Conservation (phyloP, 371 early-diverging fungal species). For the Gilbertella persicaria region DNA sequence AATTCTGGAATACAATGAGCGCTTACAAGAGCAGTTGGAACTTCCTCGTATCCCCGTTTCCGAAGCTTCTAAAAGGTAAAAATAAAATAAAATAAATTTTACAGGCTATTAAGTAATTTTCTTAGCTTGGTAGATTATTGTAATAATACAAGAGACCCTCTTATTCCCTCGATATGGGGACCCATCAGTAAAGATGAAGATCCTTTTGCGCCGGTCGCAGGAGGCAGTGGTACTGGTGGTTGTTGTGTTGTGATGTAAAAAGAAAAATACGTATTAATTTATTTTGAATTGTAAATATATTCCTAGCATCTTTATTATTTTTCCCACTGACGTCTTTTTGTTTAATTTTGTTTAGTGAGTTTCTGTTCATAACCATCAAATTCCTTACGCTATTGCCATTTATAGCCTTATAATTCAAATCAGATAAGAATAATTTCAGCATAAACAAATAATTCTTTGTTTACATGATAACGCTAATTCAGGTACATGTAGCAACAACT, state of each 20-base stretch:
- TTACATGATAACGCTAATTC: no score
- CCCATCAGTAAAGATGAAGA: slow-evolving; percentile 71
- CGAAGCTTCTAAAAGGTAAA: slow-evolving; percentile 57
- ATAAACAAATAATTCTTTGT: no score
- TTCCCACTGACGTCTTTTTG: no score
- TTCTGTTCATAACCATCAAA: no score
- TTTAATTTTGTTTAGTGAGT: no score
- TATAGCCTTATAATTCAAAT: no score
- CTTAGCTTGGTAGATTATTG: slow-evolving; percentile 58
- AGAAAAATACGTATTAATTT: no score
- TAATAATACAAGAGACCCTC: slow-evolving; percentile 59
- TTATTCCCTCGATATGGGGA: slow-evolving; percentile 85
- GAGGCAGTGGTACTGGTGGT: slow-evolving; percentile 16
- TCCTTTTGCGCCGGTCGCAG: slow-evolving; percentile 68
- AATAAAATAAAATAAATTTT: not conserved
- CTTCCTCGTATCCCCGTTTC: slow-evolving; percentile 75
- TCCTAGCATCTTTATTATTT: no score
- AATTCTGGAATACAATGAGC: slow-evolving; percentile 73
- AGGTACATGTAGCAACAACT: no score
- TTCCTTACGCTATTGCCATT: no score
- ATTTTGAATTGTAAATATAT: no score
- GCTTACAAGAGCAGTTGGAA: slow-evolving; percentile 77
- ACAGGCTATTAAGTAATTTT: slow-evolving; percentile 4
- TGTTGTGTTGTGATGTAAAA: slow-evolving; percentile 40
- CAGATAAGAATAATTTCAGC: no score